These are phyloP conservation scores for Pythium brassicae DNA, from an alignment of 352 stramenopile species.

Conservation along the genomic window DNA sequence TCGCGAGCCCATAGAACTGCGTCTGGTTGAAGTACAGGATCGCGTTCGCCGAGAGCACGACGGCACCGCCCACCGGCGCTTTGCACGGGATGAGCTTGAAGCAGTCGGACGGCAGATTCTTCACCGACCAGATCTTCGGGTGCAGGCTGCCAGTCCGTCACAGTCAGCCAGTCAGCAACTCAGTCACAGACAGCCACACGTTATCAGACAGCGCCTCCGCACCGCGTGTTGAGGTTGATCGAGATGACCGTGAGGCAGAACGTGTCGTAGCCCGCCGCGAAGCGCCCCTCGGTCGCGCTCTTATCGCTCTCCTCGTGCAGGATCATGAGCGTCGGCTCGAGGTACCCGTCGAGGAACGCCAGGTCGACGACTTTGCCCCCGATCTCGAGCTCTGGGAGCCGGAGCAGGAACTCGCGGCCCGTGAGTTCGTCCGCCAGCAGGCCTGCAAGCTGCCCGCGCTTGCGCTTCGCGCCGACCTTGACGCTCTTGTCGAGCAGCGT, in stretches of 20 bases:
- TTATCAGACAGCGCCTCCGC: conserved; percentile 1
- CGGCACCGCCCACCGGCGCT: conserved; percentile 62
- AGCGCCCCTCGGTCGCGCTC: conserved; percentile 59
- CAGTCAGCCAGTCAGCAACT: too few species aligned
- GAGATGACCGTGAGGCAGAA: conserved; percentile 83
- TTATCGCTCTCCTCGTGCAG: conserved; percentile 83
- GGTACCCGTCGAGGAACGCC: conserved; percentile 79
- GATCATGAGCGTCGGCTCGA: conserved; percentile 85
- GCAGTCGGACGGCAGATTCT: conserved; percentile 77
- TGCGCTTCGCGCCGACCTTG: conserved; percentile 70
- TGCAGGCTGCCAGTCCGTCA: conserved; percentile 32
- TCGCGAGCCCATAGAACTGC: conserved; percentile 72
- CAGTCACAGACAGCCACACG: neutral
- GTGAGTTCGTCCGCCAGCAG: conserved; percentile 69
- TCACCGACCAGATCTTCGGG: conserved; percentile 84
- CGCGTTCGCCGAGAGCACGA: conserved; percentile 75
- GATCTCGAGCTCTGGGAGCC: conserved; percentile 73
- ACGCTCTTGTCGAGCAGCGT: conserved; percentile 78
- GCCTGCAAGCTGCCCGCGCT: conserved; percentile 64
- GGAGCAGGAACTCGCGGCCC: conserved; percentile 69
- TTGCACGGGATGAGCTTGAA: conserved; percentile 71
- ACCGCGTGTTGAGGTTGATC: conserved; percentile 84
- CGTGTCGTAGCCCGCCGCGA: conserved; percentile 73
- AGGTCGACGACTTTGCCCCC: conserved; percentile 74
- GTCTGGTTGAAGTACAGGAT: conserved; percentile 89